Percentiles rank a stretch among this genome's conserved stretches.
These are phyloP conservation scores for Tricharina praecox DNA, from an alignment of 495 filamentous ascomycete species.

Conservation along the genomic window DNA sequence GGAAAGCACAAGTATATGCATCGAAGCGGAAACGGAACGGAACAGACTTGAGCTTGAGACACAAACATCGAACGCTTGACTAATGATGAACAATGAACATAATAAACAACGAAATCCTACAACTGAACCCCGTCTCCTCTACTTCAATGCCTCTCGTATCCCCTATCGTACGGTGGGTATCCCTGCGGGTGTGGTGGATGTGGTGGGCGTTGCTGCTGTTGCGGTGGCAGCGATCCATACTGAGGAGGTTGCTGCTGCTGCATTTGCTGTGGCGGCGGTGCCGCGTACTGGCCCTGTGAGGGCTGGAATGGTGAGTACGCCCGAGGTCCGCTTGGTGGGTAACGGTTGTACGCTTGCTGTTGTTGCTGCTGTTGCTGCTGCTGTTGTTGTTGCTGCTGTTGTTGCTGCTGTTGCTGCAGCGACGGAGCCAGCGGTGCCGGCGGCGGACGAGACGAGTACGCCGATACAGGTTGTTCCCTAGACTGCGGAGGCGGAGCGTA, in stretches of 20 bases:
- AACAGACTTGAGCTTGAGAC: neutral
- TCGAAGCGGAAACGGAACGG: neutral
- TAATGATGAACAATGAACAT: too few relatives aligned
- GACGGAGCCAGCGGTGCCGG: neutral
- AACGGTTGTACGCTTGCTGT: too few relatives aligned
- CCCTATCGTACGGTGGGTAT: neutral
- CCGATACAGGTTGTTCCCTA: constrained; percentile 1
- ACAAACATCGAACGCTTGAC: neutral
- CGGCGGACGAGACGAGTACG: neutral
- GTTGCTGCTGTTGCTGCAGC: constrained; percentile 10
- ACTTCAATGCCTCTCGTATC: neutral
- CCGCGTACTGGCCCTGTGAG: too few relatives aligned
- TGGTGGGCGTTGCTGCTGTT: too few relatives aligned
- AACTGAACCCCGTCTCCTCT: too few relatives aligned
- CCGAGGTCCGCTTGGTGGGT: too few relatives aligned
- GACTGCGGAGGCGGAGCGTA: constrained; percentile 1
- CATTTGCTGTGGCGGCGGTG: too few relatives aligned
- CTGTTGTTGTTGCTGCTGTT: constrained; percentile 11
- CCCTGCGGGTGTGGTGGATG: neutral
- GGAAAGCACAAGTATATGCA: neutral
- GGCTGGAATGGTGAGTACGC: too few relatives aligned
- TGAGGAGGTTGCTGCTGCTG: too few relatives aligned
- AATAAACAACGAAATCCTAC: too few relatives aligned
- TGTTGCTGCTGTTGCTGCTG: too few relatives aligned
- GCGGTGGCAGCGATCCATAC: too few relatives aligned